These are phyloP conservation scores for Irpex rosettiformis DNA, from an alignment of 1,284 basidiomycete species.

Conservation along the genomic window DNA sequence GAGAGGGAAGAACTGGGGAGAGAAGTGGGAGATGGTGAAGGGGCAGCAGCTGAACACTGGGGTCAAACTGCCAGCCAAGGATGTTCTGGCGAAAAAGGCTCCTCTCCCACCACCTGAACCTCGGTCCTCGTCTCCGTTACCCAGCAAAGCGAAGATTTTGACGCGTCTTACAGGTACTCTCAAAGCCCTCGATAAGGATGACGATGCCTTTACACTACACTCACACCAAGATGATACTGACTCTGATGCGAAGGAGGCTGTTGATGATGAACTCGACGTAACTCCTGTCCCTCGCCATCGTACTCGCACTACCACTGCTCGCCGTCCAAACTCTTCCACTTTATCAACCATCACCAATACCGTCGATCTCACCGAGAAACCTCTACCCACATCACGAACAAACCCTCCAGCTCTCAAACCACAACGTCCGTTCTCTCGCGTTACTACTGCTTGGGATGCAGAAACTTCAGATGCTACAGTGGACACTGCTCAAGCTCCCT, in stretches of 20 bases:
- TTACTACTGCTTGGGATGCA: conserved; percentile 32
- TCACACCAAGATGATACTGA: conserved; percentile 38
- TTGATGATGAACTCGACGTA: conserved; percentile 18
- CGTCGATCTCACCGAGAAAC: conserved; percentile 28
- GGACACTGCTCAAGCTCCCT: conserved; percentile 30
- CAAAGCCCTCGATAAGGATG: conserved; percentile 24
- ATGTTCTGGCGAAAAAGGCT: background rate
- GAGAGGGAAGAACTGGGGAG: conserved; percentile 71
- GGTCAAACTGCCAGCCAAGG: background rate
- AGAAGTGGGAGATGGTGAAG: conserved; percentile 73
- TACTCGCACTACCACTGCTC: conserved; percentile 23
- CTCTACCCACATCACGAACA: conserved; percentile 11
- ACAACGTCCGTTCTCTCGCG: conserved; percentile 19
- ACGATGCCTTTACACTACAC: conserved; percentile 43
- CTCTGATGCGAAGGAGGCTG: conserved; percentile 22
- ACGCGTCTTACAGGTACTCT: conserved; percentile 19
- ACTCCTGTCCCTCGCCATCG: conserved; percentile 13
- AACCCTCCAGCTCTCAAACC: conserved; percentile 10
- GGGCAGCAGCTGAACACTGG: conserved; percentile 36
- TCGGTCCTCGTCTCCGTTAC: conserved; percentile 15
- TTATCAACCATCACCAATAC: conserved; percentile 26
- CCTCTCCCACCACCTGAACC: conserved; percentile 5
- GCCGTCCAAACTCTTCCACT: conserved; percentile 21
- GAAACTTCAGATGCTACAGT: conserved; percentile 37
- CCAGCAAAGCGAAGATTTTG: conserved; percentile 17